Base-by-base conservation (phyloP, 139 green algal genomes). In the Tetraselmis chui region DNA sequence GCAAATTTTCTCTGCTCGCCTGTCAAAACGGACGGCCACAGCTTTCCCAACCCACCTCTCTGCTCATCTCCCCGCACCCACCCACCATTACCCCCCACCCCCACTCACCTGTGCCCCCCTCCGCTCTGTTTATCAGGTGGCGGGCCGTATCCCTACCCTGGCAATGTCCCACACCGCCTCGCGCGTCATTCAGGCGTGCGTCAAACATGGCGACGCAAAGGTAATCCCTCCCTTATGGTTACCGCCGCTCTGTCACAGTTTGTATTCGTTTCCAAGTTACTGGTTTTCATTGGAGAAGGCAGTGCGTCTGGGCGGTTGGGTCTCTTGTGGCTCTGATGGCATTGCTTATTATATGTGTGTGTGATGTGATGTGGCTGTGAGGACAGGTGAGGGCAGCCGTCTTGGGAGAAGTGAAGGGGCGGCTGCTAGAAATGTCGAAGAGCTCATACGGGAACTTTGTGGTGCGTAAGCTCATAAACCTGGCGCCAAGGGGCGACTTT, bases 381-480 rank as follows among this genome's bases (percentile, higher is more conserved):
- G 11, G 11, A 18, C 45, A 67, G 23, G 84, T 96, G 78, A 85
- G 89, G 0, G 67, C 82, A 11, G 59, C 24, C 23, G 88, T 97
- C n/a, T 82, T 94, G 83, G 83, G 81, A 25, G 91, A 97, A 87
- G 76, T 97, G 2, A 45, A 87, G 30, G 85, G 86, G 1, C 84
- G 90, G 76, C 81, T 95, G 5, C 58, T 96, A 30, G 86, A 91
- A n/a, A 86, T 98, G 75, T 83, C 90, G 58, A 94, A 95, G 84
- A 91, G 81, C 83, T 92, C 93, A 76, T 97, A 98, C 80, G 94
- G 90, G 23, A 88, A 94, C 83, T 93, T 96, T 84, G 79, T 97
- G 76, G 90, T 97, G 45, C 86, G 85, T 83, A 95, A 95, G 86
- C 89, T 98, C 18, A 88, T 98, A 59, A 59, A 28, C 28, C 76